Conservation (phyloP, 805 yeast species). For the Saccharomycopsis vini region DNA sequence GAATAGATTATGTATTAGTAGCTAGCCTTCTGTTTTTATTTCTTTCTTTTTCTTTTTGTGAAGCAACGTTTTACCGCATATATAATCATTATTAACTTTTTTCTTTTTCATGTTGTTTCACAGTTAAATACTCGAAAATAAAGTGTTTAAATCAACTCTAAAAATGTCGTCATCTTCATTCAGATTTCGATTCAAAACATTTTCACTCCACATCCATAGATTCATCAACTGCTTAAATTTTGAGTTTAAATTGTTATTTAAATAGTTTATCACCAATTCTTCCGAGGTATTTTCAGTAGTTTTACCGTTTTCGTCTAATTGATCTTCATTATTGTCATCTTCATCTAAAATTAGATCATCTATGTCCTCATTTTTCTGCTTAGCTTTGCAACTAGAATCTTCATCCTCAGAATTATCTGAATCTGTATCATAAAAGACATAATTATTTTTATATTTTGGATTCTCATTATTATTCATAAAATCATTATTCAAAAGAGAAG, state of each 20-base stretch:
- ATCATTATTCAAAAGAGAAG: conserved; percentile 3
- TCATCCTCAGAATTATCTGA: conserved; percentile 9
- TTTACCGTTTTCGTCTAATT: background rate
- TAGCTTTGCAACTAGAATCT: background rate
- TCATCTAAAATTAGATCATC: conserved; percentile 17
- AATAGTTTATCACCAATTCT: conserved; percentile 3
- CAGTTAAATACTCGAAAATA: too few relatives aligned
- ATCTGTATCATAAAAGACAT: conserved; percentile 14
- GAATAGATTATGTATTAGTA: too few relatives aligned
- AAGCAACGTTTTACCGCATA: too few relatives aligned
- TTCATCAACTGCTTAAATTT: conserved; percentile 18
- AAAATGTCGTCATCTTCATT: conserved; percentile 2
- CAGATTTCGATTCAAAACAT: background rate
- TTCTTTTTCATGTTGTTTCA: too few relatives aligned
- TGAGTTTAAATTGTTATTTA: conserved; percentile 13
- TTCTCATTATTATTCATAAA: conserved; percentile 5
- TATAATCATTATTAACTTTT: too few relatives aligned
- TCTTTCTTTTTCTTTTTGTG: too few relatives aligned
- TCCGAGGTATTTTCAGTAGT: conserved; percentile 1
- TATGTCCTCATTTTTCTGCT: conserved; percentile 6
- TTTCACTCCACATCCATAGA: conserved; percentile 19
- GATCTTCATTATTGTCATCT: conserved; percentile 2
- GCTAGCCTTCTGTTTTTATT: too few relatives aligned
- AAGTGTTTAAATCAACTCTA: conserved; percentile 6
- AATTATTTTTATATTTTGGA: conserved; percentile 4